Evolutionary conservation across 805 yeast genomes (phyloP), one percentile per base, ranked within the genome.

Genomic region (Starmerella scarabaei): DNA sequence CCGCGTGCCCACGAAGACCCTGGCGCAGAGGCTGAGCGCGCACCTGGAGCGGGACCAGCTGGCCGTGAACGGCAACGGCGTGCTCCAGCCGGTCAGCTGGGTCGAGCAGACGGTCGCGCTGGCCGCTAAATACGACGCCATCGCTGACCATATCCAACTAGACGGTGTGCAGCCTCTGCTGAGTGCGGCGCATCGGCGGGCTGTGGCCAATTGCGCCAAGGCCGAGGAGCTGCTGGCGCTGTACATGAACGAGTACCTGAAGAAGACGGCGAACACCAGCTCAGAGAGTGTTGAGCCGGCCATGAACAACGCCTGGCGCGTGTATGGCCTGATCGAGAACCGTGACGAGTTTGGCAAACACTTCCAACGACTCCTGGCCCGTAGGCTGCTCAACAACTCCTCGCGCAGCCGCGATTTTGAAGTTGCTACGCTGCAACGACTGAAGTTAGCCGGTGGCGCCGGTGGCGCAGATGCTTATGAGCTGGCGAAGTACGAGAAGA

Each of bases 291-390:
- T 88, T 76, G 68, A 64, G 28, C 38, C 54, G 4, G 74, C 75
- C 36, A 73, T 80, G 35, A 85, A 80, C 51, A 85, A 83, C 54
- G 71, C 88, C 52, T 81, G 86, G 81, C 71, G 76, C 14, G 67
- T 91, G 18, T 88, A 88, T 69, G 80, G 77, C 53, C 88, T 80
- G 54, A 68, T 93, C 42, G 81, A 80, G 30, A 97, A 91, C 57
- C 86, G 86, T 57, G 97, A 93, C 64, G 81, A 91, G 21, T 93
- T 91, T 61, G 94, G 84, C 62, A 77, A 76, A 41, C 79, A 80
- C 63, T 91, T 85, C 61, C 78, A 96, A 60, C 73, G 95, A 46
- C 67, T 79, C 52, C 69, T 91, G 51, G 93, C 98, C 7, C 83
- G 80, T 56, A 72, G 99, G 57, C 69, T 91, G 53, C 82, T 91